phyloP scores from a whole-genome alignment of 192 early-diverging fungal genomes.

The Coemansia sp. region DNA sequence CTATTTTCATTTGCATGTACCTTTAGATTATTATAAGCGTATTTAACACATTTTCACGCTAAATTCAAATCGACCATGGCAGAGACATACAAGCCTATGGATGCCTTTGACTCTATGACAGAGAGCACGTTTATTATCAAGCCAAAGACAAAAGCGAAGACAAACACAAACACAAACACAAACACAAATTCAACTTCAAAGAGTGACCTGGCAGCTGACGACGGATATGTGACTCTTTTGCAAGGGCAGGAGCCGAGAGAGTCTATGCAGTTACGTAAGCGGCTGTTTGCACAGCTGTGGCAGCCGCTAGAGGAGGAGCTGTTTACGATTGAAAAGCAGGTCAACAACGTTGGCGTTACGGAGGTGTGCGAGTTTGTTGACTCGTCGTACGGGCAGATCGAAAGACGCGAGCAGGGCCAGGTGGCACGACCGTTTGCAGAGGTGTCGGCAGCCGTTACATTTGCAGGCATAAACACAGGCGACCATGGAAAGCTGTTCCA shows the following conservation, averaged over 20 bases:
- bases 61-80: conserved; percentile 20
- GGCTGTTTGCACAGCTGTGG: conserved; percentile 60
- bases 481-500: conserved; percentile 74
- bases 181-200: background rate
- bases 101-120: conserved; percentile 54
- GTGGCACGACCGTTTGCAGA: conserved; percentile 62
- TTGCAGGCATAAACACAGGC: conserved; percentile 70
- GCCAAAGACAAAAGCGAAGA: conserved; percentile 10
- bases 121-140: conserved; percentile 54
- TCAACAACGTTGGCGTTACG: conserved; percentile 59
- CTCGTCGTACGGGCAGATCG: conserved; percentile 50
- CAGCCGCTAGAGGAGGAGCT: conserved; percentile 41
- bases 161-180: conserved; percentile 1
- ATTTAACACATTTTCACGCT: conserved; percentile 1
- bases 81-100: conserved; percentile 41
- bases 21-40: background rate
- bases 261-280: conserved; percentile 53
- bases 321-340: conserved; percentile 40
- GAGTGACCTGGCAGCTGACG: conserved; percentile 13
- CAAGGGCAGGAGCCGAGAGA: conserved; percentile 59
- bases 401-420: conserved; percentile 30
- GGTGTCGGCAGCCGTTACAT: conserved; percentile 69
- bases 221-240: conserved; percentile 63
- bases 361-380: conserved; percentile 65
- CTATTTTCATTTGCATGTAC: conserved; percentile 3